Evolutionary conservation across 306 rosid species (phyloP), one percentile per base, ranked within the genome.

Genomic region (Sechiopsis laciniata): DNA sequence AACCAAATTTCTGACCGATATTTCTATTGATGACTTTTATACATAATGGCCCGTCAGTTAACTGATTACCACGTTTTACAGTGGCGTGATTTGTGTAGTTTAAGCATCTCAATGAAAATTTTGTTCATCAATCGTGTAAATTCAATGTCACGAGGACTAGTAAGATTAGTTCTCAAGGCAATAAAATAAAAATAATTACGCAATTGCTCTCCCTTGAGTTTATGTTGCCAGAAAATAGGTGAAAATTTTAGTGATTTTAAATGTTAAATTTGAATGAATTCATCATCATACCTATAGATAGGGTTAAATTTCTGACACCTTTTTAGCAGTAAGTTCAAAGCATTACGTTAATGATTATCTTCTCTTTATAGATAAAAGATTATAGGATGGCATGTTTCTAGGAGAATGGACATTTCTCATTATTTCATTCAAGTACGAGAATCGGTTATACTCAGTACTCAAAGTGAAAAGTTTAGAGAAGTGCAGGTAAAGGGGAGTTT

Each of bases 251-350:
- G 15, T 58, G 40, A 22, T 57, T 52, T 52, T 4, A 1, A 9
- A 52, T 14, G 17, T 14, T 52, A 52, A 52, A 10, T 55, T 55
- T 57, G 64, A 58, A 58, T 13, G 46, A 64, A 4, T 37, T 40
- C 22, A 10, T 40, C 19, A 8, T 35, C 6, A 15, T 14, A 62
- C 68, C 48, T 8, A 64, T 35, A 37, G 5, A n/a, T 42, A 40
- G 71, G 26, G 6, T 40, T 64, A 35, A 37, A 40, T 7, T 64
- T 37, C 19, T 64, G 53, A 37, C 71, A 64, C 0, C 16, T 64
- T 64, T 42, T 37, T 16, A 16, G 71, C 51, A n/a, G 71, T n/a
- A 63, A 61, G 67, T 29, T 61, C 14, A 40, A 29, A 61, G 46
- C 65, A 29, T 26, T 60, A 29, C 48, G 32, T 61, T 29, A 24